Percentiles rank a stretch among this genome's conserved stretches.
These are phyloP conservation scores for Auricularia auricula-judae DNA, from an alignment of 768 basidiomycete species.

Conservation along the genomic window DNA sequence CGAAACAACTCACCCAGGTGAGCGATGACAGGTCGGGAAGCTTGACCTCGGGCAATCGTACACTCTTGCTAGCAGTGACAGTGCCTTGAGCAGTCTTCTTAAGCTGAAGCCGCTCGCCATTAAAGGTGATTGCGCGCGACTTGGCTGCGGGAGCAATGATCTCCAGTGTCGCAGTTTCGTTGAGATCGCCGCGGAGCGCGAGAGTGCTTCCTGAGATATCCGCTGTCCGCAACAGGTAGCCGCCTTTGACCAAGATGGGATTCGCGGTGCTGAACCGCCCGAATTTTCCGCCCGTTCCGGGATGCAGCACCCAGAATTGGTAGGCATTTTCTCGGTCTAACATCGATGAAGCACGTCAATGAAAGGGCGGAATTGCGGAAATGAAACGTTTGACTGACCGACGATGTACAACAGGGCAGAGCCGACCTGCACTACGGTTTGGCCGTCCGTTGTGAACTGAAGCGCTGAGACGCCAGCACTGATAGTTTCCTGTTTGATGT, in stretches of 20 bases:
- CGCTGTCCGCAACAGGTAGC: conserved; percentile 22
- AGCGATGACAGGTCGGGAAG: conserved; percentile 23
- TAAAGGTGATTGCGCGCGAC: conserved; percentile 28
- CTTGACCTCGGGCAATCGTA: conserved; percentile 16
- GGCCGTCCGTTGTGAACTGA: background rate
- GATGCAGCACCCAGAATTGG: background rate
- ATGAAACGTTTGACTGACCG: background rate
- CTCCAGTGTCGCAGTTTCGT: conserved; percentile 36
- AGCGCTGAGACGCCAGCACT: background rate
- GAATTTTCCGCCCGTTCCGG: background rate
- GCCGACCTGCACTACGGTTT: background rate
- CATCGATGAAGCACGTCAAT: background rate
- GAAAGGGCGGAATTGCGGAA: background rate
- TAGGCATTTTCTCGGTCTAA: background rate
- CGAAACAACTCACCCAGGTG: background rate
- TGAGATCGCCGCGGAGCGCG: conserved; percentile 30
- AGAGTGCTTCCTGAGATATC: conserved; percentile 10
- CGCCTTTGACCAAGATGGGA: conserved; percentile 16
- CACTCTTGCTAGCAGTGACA: conserved; percentile 7
- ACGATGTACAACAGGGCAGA: background rate
- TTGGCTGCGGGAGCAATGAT: conserved; percentile 30
- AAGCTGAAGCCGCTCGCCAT: conserved; percentile 19
- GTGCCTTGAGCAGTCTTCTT: conserved; percentile 18
- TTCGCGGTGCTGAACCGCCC: conserved; percentile 9
- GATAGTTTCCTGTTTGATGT: background rate